Evolutionary conservation across 306 rosid genomes (phyloP), one percentile per base, ranked within the genome.

Genomic region (Begonia loranthoides): DNA sequence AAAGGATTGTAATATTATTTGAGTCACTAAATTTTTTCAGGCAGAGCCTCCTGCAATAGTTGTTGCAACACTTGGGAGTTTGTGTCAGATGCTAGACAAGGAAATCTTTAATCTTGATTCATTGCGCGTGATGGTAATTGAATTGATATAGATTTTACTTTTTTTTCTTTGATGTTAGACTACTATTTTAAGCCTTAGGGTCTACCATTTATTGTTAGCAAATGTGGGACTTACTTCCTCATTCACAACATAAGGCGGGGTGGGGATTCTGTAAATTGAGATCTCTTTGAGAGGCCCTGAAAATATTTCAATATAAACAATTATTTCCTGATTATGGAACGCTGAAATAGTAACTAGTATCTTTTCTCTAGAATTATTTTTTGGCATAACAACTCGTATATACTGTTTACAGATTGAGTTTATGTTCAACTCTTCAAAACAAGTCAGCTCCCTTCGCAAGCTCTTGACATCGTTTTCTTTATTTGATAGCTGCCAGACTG

Each of bases 21-120:
- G 36, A 28, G 36, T 7, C 36, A 4, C 36, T 28, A 28, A 28
- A 28, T 28, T 28, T 15, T 75, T 69, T 57, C 70, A 90, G 99
- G 94, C 94, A 11, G 95, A 90, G 64, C 95, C 99, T 62, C 95
- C 95, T 62, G 53, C 73, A 49, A 60, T 90, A 58, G 74, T 86
- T 53, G 92, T 90, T 46, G 99, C 95, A 34, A 86, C 94, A 17
- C 79, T 85, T 44, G 82, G 70, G 50, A 82, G 97, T 77, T 72
- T 90, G 68, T 78, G 95, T 70, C 95, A 74, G 55, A 85, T 85
- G 84, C 74, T 90, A 58, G 87, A 80, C 72, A 80, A 76, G 66
- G 68, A 63, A 47, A 28, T 59, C 24, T 60, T 90, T 52, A 66
- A 66, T 59, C 95, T 90, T 55, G 82, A 74, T 43, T 68, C 92